These are phyloP conservation scores for Russula virescens DNA, from an alignment of 768 basidiomycete species.

Conservation along the genomic window DNA sequence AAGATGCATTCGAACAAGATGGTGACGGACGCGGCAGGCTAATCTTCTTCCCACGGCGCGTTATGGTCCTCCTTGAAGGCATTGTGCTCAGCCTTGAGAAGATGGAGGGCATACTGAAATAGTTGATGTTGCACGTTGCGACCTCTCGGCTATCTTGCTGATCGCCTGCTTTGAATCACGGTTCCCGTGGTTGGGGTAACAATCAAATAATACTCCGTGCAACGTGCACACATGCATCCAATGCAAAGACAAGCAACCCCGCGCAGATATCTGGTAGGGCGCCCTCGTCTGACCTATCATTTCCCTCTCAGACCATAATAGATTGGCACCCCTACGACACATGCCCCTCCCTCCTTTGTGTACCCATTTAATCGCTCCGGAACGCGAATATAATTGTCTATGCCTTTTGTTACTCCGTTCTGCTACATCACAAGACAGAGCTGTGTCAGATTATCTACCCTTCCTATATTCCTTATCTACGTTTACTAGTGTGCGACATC, in stretches of 20 bases:
- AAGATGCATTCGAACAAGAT: slow-evolving; percentile 26
- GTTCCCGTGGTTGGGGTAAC: background rate
- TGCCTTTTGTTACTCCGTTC: no score
- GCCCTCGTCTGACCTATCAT: background rate
- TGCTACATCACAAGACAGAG: no score
- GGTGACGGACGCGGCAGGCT: slow-evolving; percentile 22
- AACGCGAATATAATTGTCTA: no score
- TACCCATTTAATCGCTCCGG: no score
- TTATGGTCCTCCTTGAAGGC: slow-evolving; percentile 55
- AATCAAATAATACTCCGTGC: background rate
- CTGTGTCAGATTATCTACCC: no score
- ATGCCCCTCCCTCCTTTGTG: background rate
- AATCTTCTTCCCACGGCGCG: slow-evolving; percentile 47
- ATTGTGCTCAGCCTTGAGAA: slow-evolving; percentile 58
- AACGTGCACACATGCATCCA: no score
- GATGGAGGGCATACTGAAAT: slow-evolving; percentile 49
- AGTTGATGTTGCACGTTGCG: background rate
- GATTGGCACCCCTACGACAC: background rate
- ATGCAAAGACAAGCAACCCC: background rate
- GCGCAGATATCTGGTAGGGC: background rate
- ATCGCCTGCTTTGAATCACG: background rate
- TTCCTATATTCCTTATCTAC: no score
- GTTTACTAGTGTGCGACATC: no score
- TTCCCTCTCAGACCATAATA: background rate
- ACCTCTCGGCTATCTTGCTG: background rate